Base-by-base conservation (phyloP, 495 filamentous ascomycete species). In the Chaetomium cochliodes region DNA sequence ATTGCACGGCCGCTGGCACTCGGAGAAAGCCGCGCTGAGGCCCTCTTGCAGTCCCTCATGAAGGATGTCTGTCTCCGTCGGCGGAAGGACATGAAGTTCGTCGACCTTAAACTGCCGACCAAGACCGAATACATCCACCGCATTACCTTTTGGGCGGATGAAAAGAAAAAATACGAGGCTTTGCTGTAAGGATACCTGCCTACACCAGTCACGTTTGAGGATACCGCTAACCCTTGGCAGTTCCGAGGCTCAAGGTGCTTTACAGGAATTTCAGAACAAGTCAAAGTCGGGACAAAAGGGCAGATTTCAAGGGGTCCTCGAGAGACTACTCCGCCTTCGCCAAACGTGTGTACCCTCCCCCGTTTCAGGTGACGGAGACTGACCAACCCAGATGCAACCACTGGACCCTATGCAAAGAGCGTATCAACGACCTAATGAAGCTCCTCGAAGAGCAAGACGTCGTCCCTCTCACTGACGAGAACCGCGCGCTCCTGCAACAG, bases 41-140 rank as follows among this genome's bases (percentile, higher is more conserved):
- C 81, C 20, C 76, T 96, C 20, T 80, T 96, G 16, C 90, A 93
- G 69, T 82, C 86, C 2, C 79, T 97, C 51, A 94, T 96, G 85
- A 80, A 79, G 8, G 90, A 89, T n/a, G 83, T 96, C 30, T 96
- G 91, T 69, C 80, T 97, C 25, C 84, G 93, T 44, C 85, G 93
- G 28, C 87, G 87, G 67, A 97, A 97, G 75, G 88, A 92, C 60
- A 96, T 97, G 92, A 82, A 82, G 12, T 96, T 96, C 65, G 82
- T 97, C 51, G 91, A 97, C 67, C 77, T 97, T 15, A 87, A 87
- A 56, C 82, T 97, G 1, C 92, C 93, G 0, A 77, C 86, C 12
- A 84, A 94, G 63, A 88, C 87, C 0, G 92, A 93, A 70, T 92
- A 90, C 60, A 80, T 94, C n/a, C 86, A 93, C 70, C 84, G 84